Percentiles rank a stretch among this genome's conserved stretches.
Conservation (phyloP, 2,329 filamentous ascomycete genomes). For the Neopestalotiopsis sp. region DNA sequence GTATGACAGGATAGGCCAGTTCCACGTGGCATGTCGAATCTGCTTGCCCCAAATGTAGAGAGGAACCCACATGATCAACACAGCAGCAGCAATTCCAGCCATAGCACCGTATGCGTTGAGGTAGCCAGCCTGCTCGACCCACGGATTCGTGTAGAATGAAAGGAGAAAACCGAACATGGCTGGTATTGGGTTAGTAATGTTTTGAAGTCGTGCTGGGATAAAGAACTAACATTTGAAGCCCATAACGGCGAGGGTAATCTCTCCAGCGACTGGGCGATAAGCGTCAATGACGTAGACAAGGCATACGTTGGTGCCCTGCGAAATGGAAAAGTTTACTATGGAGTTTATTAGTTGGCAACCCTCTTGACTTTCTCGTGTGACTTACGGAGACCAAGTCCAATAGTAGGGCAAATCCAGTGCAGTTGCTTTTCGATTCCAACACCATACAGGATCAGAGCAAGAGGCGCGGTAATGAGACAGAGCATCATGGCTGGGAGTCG, state of each 20-base stretch:
- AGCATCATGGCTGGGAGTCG: slow-evolving; percentile 58
- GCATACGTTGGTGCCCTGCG: slow-evolving; percentile 59
- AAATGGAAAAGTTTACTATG: slow-evolving; percentile 60
- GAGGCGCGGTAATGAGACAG: slow-evolving; percentile 54
- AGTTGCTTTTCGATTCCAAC: slow-evolving; percentile 50
- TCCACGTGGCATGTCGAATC: slow-evolving; percentile 52
- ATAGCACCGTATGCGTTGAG: slow-evolving; percentile 58
- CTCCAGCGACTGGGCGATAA: slow-evolving; percentile 62
- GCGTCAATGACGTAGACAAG: slow-evolving; percentile 63
- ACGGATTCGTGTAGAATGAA: slow-evolving; percentile 65
- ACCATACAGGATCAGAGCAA: slow-evolving; percentile 51
- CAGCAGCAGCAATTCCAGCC: slow-evolving; percentile 55
- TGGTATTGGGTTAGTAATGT: slow-evolving; percentile 24
- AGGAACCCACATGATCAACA: slow-evolving; percentile 54
- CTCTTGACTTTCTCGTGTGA: slow-evolving; percentile 21
- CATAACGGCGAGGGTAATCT: slow-evolving; percentile 57
- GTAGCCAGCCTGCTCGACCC: slow-evolving; percentile 57
- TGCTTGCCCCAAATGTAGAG: slow-evolving; percentile 57
- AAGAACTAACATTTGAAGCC: slow-evolving; percentile 56
- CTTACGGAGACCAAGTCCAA: slow-evolving; percentile 58
- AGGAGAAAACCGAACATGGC: slow-evolving; percentile 62
- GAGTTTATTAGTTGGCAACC: not conserved
- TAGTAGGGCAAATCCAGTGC: slow-evolving; percentile 61
- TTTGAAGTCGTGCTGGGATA: not conserved
- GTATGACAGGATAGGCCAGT: slow-evolving; percentile 51